phyloP scores from a whole-genome alignment of 2,329 filamentous ascomycete genomes.

The Didymosphaeria variabile region DNA sequence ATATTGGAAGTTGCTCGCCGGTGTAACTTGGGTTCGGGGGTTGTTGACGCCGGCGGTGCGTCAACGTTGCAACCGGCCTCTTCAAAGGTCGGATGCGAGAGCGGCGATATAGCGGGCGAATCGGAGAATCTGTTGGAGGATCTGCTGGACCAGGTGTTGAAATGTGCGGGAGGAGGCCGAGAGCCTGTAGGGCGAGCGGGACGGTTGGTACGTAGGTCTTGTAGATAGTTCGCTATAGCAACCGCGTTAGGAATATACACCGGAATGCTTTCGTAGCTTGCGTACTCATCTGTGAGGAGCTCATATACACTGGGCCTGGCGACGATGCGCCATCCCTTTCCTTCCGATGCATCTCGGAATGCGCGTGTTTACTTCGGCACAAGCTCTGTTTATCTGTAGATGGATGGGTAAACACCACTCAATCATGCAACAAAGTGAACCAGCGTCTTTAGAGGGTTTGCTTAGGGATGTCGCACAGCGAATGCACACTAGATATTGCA shows the following conservation, averaged over 20 bases:
- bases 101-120: slow-evolving; percentile 36
- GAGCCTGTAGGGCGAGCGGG: slow-evolving; percentile 75
- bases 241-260: slow-evolving; percentile 28
- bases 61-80: slow-evolving; percentile 35
- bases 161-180: slow-evolving; percentile 67
- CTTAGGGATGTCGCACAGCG: slow-evolving; percentile 5
- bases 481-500: background rate
- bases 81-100: slow-evolving; percentile 35
- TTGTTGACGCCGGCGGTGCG: slow-evolving; percentile 25
- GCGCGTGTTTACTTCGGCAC: slow-evolving; percentile 28
- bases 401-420: background rate
- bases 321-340: slow-evolving; percentile 48
- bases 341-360: slow-evolving; percentile 44
- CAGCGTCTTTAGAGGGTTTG: background rate
- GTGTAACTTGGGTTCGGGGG: slow-evolving; percentile 37
- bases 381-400: slow-evolving; percentile 25
- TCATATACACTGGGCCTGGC: slow-evolving; percentile 49
- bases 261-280: slow-evolving; percentile 18
- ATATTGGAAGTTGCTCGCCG: slow-evolving; percentile 40
- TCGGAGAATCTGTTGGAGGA: slow-evolving; percentile 32
- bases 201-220: slow-evolving; percentile 74
- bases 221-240: slow-evolving; percentile 71
- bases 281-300: slow-evolving; percentile 51
- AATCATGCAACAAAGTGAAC: background rate
- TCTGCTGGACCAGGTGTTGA: slow-evolving; percentile 49